Evolutionary conservation across 495 filamentous ascomycete species (phyloP).

Genomic region (Neurospora tetraspora): DNA sequence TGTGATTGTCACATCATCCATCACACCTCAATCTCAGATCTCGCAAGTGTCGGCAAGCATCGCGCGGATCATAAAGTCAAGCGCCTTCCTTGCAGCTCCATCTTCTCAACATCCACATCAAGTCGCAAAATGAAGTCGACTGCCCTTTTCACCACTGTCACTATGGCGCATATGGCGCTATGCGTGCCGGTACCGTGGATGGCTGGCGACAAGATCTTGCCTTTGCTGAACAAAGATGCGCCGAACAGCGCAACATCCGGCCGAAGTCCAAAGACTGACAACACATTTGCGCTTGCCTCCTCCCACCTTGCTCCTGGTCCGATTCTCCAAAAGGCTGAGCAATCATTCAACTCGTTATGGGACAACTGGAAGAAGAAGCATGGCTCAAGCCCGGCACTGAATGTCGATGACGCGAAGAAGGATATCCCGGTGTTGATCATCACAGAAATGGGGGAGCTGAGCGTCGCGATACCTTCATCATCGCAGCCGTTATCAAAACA

Average conservation of each 20-base stretch:
- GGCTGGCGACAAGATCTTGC: neutral
- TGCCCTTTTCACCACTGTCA: constrained; percentile 8
- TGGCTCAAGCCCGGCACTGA: neutral
- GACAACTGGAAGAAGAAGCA: neutral
- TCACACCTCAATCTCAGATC: neutral
- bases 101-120: neutral
- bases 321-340: neutral
- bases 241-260: neutral
- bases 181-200: constrained; percentile 8
- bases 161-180: constrained; percentile 8
- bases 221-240: neutral
- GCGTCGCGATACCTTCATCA: neutral
- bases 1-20: neutral
- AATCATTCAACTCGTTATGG: neutral
- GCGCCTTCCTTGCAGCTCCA: neutral
- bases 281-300: neutral
- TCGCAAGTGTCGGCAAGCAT: neutral
- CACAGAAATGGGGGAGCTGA: constrained; percentile 8
- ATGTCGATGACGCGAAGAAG: neutral
- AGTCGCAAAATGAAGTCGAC: constrained; percentile 13
- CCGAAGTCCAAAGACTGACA: neutral
- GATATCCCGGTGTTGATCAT: neutral
- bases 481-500: neutral
- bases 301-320: neutral
- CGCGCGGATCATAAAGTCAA: neutral